Conservation (phyloP, 768 basidiomycete genomes). For the Amanita rubescens region DNA sequence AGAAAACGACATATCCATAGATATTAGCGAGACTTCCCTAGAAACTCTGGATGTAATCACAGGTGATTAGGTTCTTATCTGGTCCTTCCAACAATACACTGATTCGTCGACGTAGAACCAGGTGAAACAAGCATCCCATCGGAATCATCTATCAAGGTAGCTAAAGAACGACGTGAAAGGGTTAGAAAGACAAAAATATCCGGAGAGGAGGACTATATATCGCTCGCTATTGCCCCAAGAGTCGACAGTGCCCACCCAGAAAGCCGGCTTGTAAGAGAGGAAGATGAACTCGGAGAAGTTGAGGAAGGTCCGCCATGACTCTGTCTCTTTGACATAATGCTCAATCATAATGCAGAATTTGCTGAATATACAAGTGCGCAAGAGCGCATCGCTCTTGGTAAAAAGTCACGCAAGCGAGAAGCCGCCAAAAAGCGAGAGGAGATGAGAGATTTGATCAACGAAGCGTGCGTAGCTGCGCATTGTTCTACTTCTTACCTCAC, state of each 20-base stretch:
- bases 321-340: neutral
- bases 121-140: conserved; percentile 52
- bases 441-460: conserved; percentile 77
- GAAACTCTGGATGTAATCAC: conserved; percentile 25
- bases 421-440: conserved; percentile 56
- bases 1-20: conserved; percentile 42
- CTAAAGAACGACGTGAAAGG: conserved; percentile 71
- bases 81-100: neutral
- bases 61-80: conserved; percentile 13
- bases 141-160: conserved; percentile 61
- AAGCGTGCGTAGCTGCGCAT: conserved; percentile 48
- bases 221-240: conserved; percentile 58
- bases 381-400: conserved; percentile 80
- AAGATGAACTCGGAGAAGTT: conserved; percentile 82
- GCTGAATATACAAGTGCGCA: conserved; percentile 85
- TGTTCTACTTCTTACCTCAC: neutral
- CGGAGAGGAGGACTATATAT: conserved; percentile 69
- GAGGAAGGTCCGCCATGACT: conserved; percentile 60
- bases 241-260: conserved; percentile 76
- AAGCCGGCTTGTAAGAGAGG: conserved; percentile 75
- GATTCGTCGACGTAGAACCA: conserved; percentile 21
- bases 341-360: conserved; percentile 43
- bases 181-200: conserved; percentile 41
- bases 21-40: conserved; percentile 22
- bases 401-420: conserved; percentile 70